Conservation (phyloP, 768 basidiomycete genomes). For the Hygrocybe coccinea region DNA sequence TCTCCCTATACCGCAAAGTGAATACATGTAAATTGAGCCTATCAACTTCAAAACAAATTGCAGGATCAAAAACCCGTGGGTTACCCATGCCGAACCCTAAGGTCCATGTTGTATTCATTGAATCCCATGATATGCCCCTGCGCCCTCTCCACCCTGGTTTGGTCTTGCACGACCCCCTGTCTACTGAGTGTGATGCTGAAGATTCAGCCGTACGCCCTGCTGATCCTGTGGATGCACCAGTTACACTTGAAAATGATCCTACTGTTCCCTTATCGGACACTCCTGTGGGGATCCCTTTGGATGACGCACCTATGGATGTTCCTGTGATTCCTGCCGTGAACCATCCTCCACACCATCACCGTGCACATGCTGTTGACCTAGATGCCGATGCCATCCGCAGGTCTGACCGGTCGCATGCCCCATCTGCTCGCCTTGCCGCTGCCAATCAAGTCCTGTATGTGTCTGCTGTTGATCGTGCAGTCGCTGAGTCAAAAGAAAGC, state of each 20-base stretch:
- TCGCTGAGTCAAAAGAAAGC: too few species aligned
- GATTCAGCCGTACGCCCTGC: background rate
- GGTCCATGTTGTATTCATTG: constrained; percentile 27
- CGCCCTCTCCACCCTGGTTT: background rate
- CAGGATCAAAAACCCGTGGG: too few species aligned
- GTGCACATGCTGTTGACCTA: too few species aligned
- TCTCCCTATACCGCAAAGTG: too few species aligned
- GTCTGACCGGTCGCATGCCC: background rate
- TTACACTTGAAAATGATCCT: background rate
- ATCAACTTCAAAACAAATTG: too few species aligned
- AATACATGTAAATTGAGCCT: too few species aligned
- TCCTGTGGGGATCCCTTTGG: background rate
- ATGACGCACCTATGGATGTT: too few species aligned
- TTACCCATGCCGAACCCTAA: too few species aligned
- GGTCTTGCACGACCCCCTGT: background rate
- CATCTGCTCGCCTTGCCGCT: background rate
- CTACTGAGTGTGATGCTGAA: too few species aligned
- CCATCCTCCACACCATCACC: too few species aligned
- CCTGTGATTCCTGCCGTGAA: too few species aligned
- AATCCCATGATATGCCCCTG: constrained; percentile 8
- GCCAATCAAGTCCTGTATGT: background rate
- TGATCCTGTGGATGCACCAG: background rate
- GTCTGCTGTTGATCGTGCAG: background rate
- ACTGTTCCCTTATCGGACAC: background rate
- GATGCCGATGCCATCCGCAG: too few species aligned